These are phyloP conservation scores for Limtongia smithiae DNA, from an alignment of 805 yeast species.

Conservation along the genomic window DNA sequence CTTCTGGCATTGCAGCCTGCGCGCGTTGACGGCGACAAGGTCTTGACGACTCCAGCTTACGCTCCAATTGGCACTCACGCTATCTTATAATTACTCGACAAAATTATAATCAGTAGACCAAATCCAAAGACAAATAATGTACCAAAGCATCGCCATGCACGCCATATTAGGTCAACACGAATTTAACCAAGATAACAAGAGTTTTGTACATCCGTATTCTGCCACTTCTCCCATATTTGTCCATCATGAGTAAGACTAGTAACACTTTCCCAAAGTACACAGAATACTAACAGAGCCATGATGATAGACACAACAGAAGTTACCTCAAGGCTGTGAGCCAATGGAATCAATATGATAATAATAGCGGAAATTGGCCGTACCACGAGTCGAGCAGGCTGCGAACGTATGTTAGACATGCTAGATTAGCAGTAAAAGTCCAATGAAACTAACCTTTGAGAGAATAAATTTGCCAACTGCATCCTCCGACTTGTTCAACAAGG, in stretches of 20 bases:
- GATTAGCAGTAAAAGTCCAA: not conserved
- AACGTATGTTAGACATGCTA: not conserved
- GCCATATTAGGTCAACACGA: no score
- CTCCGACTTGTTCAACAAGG: conserved; percentile 43
- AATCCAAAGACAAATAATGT: no score
- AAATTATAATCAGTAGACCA: no score
- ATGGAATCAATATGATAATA: conserved; percentile 1
- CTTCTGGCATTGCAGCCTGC: no score
- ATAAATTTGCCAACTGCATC: not conserved
- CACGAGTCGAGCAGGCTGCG: not conserved
- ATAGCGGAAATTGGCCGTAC: conserved; percentile 1
- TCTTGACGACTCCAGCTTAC: no score
- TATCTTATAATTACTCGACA: no score
- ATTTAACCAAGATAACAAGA: no score
- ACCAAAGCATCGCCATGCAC: no score
- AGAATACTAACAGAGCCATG: conserved; percentile 1
- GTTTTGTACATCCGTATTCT: not conserved
- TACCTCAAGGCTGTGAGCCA: not conserved
- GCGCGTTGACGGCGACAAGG: no score
- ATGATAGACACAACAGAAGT: conserved; percentile 3
- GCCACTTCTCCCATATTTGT: conserved; percentile 4
- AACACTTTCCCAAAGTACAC: conserved; percentile 1
- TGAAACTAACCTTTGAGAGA: conserved; percentile 1
- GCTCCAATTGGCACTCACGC: no score
- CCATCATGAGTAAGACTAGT: not conserved